phyloP scores from a whole-genome alignment of 495 filamentous ascomycete genomes.

The Aspergillus nidulans region DNA sequence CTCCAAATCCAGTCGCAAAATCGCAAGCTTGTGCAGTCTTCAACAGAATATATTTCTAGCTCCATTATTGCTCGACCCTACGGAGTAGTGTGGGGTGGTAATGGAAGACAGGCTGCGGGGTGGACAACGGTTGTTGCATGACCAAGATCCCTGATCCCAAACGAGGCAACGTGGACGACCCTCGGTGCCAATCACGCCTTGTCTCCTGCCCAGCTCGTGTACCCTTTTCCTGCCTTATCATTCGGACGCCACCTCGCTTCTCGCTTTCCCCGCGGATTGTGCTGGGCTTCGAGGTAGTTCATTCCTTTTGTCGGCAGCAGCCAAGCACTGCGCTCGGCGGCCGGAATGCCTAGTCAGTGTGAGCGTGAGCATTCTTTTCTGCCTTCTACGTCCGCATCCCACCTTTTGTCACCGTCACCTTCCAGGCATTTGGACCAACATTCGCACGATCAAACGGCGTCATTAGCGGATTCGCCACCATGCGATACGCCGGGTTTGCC shows the following conservation, averaged over 20 bases:
- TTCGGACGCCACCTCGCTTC: neutral
- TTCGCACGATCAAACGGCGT: conserved; percentile 9
- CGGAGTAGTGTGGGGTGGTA: conserved; percentile 15
- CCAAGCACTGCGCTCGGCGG: conserved; percentile 11
- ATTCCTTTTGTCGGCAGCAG: conserved; percentile 9
- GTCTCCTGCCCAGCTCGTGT: neutral
- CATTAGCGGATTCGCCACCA: conserved; percentile 8
- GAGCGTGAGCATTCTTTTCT: conserved; percentile 7
- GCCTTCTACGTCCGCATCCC: conserved; percentile 9
- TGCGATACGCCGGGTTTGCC: conserved; percentile 9
- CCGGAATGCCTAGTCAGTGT: conserved; percentile 17
- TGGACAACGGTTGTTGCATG: conserved; percentile 18
- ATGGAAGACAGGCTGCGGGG: conserved; percentile 19
- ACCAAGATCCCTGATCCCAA: conserved; percentile 21
- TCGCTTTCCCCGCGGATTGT: conserved; percentile 10
- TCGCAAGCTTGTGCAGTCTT: neutral
- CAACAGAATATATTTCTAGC: neutral
- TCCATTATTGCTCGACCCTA: conserved; percentile 1
- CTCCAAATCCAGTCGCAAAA: neutral
- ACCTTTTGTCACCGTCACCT: neutral
- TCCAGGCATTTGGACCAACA: conserved; percentile 5
- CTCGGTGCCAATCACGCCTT: conserved; percentile 15
- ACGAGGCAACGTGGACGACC: conserved; percentile 21
- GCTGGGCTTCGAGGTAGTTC: conserved; percentile 5
- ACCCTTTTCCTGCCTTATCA: conserved; percentile 6